Percentiles rank a stretch among this genome's conserved stretches.
Evolutionary conservation across 1,284 basidiomycete genomes (phyloP).

Genomic region (Taiwanofungus camphoratus): DNA sequence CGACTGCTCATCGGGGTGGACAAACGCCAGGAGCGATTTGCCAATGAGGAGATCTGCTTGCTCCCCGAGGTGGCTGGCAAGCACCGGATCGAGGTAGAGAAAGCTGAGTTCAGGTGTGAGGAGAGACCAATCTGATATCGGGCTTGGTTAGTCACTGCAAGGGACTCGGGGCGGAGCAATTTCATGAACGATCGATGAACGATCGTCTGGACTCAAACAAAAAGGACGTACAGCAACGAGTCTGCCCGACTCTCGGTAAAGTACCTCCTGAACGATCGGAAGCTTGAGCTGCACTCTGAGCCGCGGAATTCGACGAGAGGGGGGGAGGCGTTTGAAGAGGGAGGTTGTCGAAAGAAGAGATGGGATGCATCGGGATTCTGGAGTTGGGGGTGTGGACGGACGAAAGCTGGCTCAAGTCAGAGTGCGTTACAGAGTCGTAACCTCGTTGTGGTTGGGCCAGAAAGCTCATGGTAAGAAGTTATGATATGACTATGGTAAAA

Average conservation of each 20-base stretch:
- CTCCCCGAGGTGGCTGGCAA: slow-evolving; percentile 69
- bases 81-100: slow-evolving; percentile 86
- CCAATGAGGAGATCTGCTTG: slow-evolving; percentile 70
- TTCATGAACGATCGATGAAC: slow-evolving; percentile 30
- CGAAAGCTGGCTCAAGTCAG: slow-evolving; percentile 22
- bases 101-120: slow-evolving; percentile 73
- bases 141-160: slow-evolving; percentile 19
- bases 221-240: slow-evolving; percentile 63
- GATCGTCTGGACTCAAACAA: slow-evolving; percentile 25
- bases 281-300: slow-evolving; percentile 16
- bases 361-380: slow-evolving; percentile 21
- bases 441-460: slow-evolving; percentile 34
- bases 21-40: slow-evolving; percentile 76
- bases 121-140: slow-evolving; percentile 59
- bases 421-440: slow-evolving; percentile 30
- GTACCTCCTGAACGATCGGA: slow-evolving; percentile 24
- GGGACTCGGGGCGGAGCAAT: slow-evolving; percentile 16
- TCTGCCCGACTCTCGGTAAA: slow-evolving; percentile 57
- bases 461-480: slow-evolving; percentile 37
- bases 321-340: slow-evolving; percentile 16
- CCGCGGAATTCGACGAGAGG: slow-evolving; percentile 12
- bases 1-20: slow-evolving; percentile 85
- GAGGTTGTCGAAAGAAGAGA: slow-evolving; percentile 31
- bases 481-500: slow-evolving; percentile 19
- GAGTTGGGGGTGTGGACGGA: slow-evolving; percentile 12